Conservation (phyloP, 108 stramenopile species). For the Cylindrotheca closterium region DNA sequence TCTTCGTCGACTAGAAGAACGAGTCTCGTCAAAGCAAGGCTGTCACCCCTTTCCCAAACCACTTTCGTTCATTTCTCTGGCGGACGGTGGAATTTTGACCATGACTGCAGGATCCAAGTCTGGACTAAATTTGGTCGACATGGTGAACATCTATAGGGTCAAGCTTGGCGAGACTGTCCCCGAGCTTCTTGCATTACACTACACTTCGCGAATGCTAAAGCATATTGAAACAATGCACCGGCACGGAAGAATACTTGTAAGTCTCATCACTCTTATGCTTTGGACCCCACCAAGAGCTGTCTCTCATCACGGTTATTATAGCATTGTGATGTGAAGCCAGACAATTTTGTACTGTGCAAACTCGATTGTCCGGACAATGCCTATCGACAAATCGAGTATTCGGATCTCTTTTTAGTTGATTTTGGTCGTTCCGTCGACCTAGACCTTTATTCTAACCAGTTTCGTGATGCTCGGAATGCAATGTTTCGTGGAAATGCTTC, state of each 20-base stretch:
- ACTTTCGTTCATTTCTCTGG: conserved; percentile 53
- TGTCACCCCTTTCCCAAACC: conserved; percentile 61
- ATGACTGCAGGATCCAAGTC: conserved; percentile 77
- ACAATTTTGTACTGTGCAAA: conserved; percentile 72
- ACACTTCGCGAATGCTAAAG: conserved; percentile 65
- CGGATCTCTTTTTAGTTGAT: conserved; percentile 75
- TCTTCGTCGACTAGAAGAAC: conserved; percentile 42
- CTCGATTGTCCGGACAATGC: conserved; percentile 23
- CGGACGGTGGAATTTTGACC: conserved; percentile 64
- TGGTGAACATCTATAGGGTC: conserved; percentile 67
- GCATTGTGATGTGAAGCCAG: conserved; percentile 86
- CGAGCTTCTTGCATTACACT: conserved; percentile 69
- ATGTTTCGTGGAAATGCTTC: conserved; percentile 53
- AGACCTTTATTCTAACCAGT: conserved; percentile 10
- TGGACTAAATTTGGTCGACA: conserved; percentile 73
- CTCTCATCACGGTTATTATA: neutral
- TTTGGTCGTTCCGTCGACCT: conserved; percentile 82
- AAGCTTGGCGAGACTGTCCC: conserved; percentile 56
- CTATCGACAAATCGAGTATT: conserved; percentile 29
- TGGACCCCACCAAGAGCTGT: no score
- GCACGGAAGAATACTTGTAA: conserved; percentile 74
- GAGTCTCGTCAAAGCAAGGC: conserved; percentile 9
- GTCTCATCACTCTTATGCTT: no score
- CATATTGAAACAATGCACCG: conserved; percentile 71
- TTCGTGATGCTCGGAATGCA: conserved; percentile 30